These are phyloP conservation scores for Talaromyces sp. DNA, from an alignment of 2,329 filamentous ascomycete species.

Conservation along the genomic window DNA sequence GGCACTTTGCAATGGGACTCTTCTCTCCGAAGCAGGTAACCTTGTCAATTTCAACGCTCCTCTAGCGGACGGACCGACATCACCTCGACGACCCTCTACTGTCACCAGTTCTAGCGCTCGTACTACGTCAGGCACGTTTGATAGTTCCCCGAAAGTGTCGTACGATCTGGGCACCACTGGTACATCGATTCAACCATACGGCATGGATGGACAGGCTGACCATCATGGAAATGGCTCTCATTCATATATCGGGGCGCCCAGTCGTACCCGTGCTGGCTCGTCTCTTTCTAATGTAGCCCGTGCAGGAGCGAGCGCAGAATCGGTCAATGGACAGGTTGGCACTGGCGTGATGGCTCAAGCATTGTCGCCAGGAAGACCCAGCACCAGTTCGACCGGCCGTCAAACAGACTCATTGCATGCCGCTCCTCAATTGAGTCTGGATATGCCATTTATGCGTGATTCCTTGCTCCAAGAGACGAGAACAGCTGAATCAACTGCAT, in stretches of 20 bases:
- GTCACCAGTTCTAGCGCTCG: conserved; percentile 51
- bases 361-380: conserved; percentile 51
- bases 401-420: conserved; percentile 31
- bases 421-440: conserved; percentile 42
- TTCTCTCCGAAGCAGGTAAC: conserved; percentile 56
- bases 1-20: conserved; percentile 68
- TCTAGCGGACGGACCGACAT: conserved; percentile 32
- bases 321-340: conserved; percentile 40
- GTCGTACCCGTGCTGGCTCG: conserved; percentile 54
- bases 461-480: conserved; percentile 30
- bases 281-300: conserved; percentile 44
- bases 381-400: conserved; percentile 24
- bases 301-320: conserved; percentile 49
- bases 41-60: conserved; percentile 57
- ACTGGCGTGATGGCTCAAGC: conserved; percentile 38
- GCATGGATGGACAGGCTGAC: conserved; percentile 27
- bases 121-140: conserved; percentile 58
- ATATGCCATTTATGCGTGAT: conserved; percentile 42
- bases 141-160: conserved; percentile 58
- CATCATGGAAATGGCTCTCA: not conserved
- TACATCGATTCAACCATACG: conserved; percentile 58
- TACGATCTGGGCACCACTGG: conserved; percentile 64
- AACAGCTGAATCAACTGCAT: conserved; percentile 25
- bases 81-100: conserved; percentile 47
- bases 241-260: conserved; percentile 21